Percentiles rank a stretch among this genome's conserved stretches.
Evolutionary conservation across 371 early-diverging fungal species (phyloP).

Genomic region (Entomophthora muscae): DNA sequence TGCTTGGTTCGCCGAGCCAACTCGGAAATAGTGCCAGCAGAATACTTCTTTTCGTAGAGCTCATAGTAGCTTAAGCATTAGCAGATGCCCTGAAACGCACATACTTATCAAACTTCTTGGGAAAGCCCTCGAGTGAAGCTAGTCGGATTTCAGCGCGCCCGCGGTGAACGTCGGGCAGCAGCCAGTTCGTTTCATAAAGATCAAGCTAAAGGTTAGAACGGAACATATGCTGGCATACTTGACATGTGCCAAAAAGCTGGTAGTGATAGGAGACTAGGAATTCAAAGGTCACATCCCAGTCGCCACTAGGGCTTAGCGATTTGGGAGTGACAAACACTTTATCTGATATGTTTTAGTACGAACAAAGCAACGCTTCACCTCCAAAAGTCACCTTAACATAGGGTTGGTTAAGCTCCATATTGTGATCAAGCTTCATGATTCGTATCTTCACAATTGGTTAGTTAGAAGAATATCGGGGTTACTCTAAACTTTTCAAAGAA

Average conservation of each 20-base stretch:
- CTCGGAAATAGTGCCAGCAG: slow-evolving; percentile 35
- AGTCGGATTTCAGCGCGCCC: slow-evolving; percentile 59
- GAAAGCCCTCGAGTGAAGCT: slow-evolving; percentile 35
- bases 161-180: slow-evolving; percentile 45
- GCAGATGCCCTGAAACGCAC: background rate
- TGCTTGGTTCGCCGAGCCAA: slow-evolving; percentile 25
- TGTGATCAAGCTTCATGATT: slow-evolving; percentile 9
- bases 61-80: slow-evolving; percentile 26
- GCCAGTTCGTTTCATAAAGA: slow-evolving; percentile 36
- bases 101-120: slow-evolving; percentile 40
- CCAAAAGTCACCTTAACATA: slow-evolving; percentile 19
- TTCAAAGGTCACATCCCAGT: slow-evolving; percentile 62
- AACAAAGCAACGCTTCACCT: slow-evolving; percentile 11
- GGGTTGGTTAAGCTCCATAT: slow-evolving; percentile 14
- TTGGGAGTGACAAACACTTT: slow-evolving; percentile 42
- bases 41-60: slow-evolving; percentile 39
- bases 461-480: background rate
- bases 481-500: background rate
- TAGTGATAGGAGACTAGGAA: slow-evolving; percentile 51
- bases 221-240: slow-evolving; percentile 16
- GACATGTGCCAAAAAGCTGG: slow-evolving; percentile 55
- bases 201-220: slow-evolving; percentile 31
- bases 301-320: slow-evolving; percentile 34
- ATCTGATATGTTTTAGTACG: slow-evolving; percentile 19
- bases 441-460: background rate